Percentiles rank a stretch among this genome's conserved stretches.
Evolutionary conservation across 805 yeast species (phyloP).

Genomic region (Metschnikowia amazonensis): DNA sequence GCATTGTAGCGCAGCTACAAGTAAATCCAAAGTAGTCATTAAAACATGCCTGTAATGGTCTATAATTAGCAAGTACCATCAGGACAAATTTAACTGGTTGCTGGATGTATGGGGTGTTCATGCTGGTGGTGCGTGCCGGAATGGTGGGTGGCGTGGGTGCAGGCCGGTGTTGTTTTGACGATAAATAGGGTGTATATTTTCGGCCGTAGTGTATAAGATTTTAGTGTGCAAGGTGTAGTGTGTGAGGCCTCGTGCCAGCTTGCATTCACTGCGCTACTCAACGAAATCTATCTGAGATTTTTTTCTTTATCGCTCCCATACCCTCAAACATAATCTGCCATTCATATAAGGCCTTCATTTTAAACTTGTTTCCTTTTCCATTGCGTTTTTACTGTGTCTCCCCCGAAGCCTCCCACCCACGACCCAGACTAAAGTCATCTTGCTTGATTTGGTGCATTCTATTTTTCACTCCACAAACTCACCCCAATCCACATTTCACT

Average conservation of each 20-base stretch:
- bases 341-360: not conserved
- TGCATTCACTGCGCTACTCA: conserved; percentile 7
- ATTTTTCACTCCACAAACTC: conserved; percentile 1
- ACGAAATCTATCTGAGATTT: conserved; percentile 3
- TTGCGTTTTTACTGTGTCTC: conserved; percentile 1
- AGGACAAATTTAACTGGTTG: not conserved
- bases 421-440: not conserved
- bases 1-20: not conserved
- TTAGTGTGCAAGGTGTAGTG: conserved; percentile 6
- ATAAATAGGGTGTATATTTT: conserved; percentile 1
- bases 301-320: conserved; percentile 4
- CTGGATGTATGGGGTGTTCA: not conserved
- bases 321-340: not conserved
- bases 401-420: not conserved
- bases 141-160: not conserved
- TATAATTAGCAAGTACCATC: not conserved
- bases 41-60: not conserved
- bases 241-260: conserved; percentile 5
- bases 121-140: not conserved
- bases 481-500: not conserved
- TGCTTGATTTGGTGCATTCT: not conserved
- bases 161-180: conserved; percentile 1
- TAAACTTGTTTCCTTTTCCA: not conserved
- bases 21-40: no score
- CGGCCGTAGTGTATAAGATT: conserved; percentile 4